Evolutionary conservation across 345 rosid species (phyloP).

Genomic region (Citrus unshiu): DNA sequence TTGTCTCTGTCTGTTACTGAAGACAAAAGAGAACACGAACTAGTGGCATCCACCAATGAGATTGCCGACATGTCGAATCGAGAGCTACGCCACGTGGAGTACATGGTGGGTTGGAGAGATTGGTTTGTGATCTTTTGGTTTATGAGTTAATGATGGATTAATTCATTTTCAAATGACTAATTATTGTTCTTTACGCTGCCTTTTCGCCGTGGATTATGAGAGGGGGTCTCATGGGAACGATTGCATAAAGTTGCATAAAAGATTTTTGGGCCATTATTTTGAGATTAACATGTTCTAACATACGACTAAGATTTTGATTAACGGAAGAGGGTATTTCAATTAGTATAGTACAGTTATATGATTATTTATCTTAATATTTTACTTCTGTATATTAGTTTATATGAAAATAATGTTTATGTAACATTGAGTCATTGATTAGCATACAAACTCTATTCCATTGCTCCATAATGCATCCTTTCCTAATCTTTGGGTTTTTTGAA

Average conservation of each 20-base stretch:
- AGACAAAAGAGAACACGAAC: slow-evolving; percentile 19
- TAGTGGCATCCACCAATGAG: neutral
- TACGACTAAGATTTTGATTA: neutral
- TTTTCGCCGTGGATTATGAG: neutral
- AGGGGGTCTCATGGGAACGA: slow-evolving; percentile 10
- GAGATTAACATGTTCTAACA: neutral
- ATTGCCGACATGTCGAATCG: neutral
- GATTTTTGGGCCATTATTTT: neutral
- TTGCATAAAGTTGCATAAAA: neutral
- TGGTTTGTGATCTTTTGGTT: neutral
- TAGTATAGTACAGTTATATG: no score
- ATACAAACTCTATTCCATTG: no score
- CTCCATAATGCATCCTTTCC: neutral
- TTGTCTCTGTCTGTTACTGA: slow-evolving; percentile 13
- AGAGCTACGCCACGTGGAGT: neutral
- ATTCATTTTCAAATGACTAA: neutral
- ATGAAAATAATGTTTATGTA: no score
- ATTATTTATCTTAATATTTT: no score
- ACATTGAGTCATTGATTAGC: no score
- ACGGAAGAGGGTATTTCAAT: no score
- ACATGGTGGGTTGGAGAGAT: neutral
- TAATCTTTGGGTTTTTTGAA: neutral
- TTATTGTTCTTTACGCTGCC: neutral
- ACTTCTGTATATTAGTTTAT: no score
- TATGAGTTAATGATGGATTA: neutral